phyloP scores from a whole-genome alignment of 2,329 filamentous ascomycete species.

The Mariannaea elegans region DNA sequence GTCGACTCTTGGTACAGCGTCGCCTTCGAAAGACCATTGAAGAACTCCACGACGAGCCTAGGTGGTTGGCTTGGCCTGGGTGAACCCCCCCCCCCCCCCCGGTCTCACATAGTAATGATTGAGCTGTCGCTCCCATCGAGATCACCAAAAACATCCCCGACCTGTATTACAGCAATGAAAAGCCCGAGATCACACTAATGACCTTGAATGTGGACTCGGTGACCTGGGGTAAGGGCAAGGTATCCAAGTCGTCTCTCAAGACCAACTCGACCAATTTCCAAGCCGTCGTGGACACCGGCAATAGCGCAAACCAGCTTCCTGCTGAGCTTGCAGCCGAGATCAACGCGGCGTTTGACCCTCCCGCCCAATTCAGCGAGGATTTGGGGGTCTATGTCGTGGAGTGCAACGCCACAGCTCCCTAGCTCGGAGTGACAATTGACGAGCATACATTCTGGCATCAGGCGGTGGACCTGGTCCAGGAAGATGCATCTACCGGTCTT shows the following conservation, averaged over 20 bases:
- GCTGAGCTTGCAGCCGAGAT: conserved; percentile 46
- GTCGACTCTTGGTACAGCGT: conserved; percentile 35
- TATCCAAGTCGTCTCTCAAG: conserved; percentile 12
- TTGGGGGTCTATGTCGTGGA: conserved; percentile 48
- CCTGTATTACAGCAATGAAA: conserved; percentile 12
- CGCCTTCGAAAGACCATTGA: conserved; percentile 25
- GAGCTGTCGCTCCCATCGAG: conserved; percentile 28
- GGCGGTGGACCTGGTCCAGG: conserved; percentile 42
- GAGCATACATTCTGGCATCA: conserved; percentile 44
- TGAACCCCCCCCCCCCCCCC: conserved; percentile 30
- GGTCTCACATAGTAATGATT: conserved; percentile 22
- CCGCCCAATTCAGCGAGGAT: conserved; percentile 45
- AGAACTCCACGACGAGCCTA: conserved; percentile 14
- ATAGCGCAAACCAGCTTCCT: conserved; percentile 51
- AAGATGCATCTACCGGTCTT: conserved; percentile 21
- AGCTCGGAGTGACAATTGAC: conserved; percentile 51
- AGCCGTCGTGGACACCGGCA: conserved; percentile 56
- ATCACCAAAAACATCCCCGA: conserved; percentile 29
- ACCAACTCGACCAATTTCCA: conserved; percentile 45
- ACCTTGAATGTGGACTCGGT: conserved; percentile 26
- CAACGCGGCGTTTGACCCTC: conserved; percentile 52
- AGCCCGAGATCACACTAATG: conserved; percentile 27
- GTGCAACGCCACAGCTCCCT: conserved; percentile 51
- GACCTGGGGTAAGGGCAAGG: conserved; percentile 16
- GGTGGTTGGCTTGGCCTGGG: conserved; percentile 35